A percentile compares a stretch with the other conserved stretches of the same genome.
Conservation (phyloP, 768 basidiomycete genomes). For the Lyophyllum atratum region DNA sequence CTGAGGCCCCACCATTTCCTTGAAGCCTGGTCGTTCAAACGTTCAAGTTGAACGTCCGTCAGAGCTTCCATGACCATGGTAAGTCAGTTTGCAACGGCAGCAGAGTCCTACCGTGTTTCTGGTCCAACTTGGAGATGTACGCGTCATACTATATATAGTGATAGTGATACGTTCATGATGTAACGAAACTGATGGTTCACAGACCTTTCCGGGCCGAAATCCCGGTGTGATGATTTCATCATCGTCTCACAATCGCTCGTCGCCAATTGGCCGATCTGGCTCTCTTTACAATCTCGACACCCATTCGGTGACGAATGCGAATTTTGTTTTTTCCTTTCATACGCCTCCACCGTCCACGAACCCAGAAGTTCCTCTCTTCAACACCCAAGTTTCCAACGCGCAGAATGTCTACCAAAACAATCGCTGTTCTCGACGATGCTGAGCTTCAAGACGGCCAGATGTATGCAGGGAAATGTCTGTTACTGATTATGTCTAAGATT, state of each 20-base stretch:
- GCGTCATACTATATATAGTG: too few species aligned
- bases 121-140: too few species aligned
- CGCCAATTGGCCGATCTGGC: background rate
- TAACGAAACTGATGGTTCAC: too few species aligned
- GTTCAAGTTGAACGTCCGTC: too few species aligned
- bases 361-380: background rate
- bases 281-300: background rate
- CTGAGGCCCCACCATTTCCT: too few species aligned
- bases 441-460: conserved; percentile 71
- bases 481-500: background rate
- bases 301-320: conserved; percentile 6
- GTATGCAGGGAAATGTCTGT: conserved; percentile 28
- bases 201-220: too few species aligned
- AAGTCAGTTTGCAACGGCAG: too few species aligned
- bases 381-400: conserved; percentile 7
- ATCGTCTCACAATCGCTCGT: background rate
- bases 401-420: conserved; percentile 50
- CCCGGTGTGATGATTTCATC: background rate
- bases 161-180: too few species aligned
- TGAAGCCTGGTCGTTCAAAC: too few species aligned
- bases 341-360: conserved; percentile 9
- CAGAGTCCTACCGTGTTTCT: too few species aligned
- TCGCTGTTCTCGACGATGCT: conserved; percentile 58
- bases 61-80: too few species aligned
- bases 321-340: conserved; percentile 3